phyloP scores from a whole-genome alignment of 352 stramenopile genomes.

The Phytophthora capsici region DNA sequence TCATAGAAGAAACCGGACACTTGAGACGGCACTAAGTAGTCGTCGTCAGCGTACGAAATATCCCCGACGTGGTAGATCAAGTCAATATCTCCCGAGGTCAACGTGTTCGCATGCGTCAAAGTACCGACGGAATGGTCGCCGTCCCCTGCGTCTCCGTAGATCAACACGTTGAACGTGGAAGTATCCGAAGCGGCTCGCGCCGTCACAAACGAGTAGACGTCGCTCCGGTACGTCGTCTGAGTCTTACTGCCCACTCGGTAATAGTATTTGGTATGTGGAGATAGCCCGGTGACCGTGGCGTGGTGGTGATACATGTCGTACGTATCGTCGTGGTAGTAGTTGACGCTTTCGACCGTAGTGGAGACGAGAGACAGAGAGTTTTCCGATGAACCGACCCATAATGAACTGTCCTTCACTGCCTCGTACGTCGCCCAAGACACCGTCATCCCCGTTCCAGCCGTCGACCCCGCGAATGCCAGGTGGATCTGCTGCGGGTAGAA shows the following conservation, averaged over 20 bases:
- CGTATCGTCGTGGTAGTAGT: slow-evolving; percentile 51
- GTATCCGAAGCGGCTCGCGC: slow-evolving; percentile 26
- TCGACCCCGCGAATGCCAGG: slow-evolving; percentile 50
- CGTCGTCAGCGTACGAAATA: slow-evolving; percentile 44
- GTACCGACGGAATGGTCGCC: slow-evolving; percentile 33
- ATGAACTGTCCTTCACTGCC: slow-evolving; percentile 29
- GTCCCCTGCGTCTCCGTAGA: slow-evolving; percentile 40
- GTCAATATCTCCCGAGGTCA: slow-evolving; percentile 35
- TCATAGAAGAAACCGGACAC: slow-evolving; percentile 39
- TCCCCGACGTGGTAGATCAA: slow-evolving; percentile 44
- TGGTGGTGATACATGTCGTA: slow-evolving; percentile 59
- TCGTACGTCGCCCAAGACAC: slow-evolving; percentile 54
- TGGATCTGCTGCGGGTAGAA: slow-evolving; percentile 69
- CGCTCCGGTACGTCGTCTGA: slow-evolving; percentile 34
- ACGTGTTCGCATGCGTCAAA: slow-evolving; percentile 36
- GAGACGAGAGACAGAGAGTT: slow-evolving; percentile 19
- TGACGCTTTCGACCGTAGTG: slow-evolving; percentile 21
- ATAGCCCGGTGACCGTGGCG: slow-evolving; percentile 41
- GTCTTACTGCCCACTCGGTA: slow-evolving; percentile 36
- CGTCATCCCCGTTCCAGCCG: slow-evolving; percentile 55
- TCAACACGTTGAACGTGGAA: slow-evolving; percentile 34
- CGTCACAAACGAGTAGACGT: slow-evolving; percentile 41
- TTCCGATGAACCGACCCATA: slow-evolving; percentile 40
- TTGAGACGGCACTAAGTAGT: slow-evolving; percentile 25
- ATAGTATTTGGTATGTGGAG: slow-evolving; percentile 45